These are phyloP conservation scores for Hydnomerulius pinastri DNA, from an alignment of 768 basidiomycete genomes.

Conservation along the genomic window DNA sequence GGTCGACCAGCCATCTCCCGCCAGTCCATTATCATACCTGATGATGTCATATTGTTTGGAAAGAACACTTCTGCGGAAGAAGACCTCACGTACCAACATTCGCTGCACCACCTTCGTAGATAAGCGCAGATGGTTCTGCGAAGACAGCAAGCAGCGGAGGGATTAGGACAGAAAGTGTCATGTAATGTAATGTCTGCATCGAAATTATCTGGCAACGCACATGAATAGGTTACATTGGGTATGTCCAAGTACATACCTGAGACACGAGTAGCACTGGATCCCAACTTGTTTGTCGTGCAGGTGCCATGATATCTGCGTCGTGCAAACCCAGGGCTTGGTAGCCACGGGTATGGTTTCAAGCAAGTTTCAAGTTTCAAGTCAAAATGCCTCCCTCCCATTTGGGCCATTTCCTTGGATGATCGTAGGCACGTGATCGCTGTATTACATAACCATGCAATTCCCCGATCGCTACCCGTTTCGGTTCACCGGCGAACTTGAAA, in stretches of 20 bases:
- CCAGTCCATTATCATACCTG: conserved; percentile 97
- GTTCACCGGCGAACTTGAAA: too few species aligned
- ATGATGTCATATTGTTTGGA: conserved; percentile 5
- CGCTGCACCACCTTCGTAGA: conserved; percentile 77
- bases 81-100: conserved; percentile 61
- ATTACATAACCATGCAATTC: too few species aligned
- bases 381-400: not conserved
- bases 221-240: not conserved
- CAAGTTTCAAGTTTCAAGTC: not conserved
- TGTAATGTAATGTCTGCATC: conserved; percentile 91
- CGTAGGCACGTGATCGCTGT: not conserved
- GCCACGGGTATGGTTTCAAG: not conserved
- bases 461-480: too few species aligned
- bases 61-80: not conserved
- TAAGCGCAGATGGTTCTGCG: conserved; percentile 69
- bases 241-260: conserved; percentile 52
- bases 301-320: conserved; percentile 30
- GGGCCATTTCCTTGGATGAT: conserved; percentile 14
- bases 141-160: conserved; percentile 78
- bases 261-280: conserved; percentile 87
- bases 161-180: conserved; percentile 79
- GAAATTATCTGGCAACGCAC: conserved; percentile 72
- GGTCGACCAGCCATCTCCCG: conserved; percentile 88
- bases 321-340: not conserved
- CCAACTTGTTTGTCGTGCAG: conserved; percentile 63